phyloP scores from a whole-genome alignment of 176 grass and related monocot genomes.

The Avena atlantica region DNA sequence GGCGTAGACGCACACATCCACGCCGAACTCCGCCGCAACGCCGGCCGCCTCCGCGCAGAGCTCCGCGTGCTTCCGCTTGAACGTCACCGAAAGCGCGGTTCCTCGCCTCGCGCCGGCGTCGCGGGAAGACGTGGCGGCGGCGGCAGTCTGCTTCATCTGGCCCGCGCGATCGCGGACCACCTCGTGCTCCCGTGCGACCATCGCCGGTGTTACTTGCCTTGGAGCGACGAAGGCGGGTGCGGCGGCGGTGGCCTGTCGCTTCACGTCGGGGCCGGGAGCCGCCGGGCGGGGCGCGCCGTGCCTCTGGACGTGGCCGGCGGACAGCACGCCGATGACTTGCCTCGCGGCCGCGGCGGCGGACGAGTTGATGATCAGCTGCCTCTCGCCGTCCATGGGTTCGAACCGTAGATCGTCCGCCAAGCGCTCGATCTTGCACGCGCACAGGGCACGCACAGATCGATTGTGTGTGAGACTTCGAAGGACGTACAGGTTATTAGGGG shows the following conservation, averaged over 20 bases:
- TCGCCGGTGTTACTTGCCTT: too few relatives aligned
- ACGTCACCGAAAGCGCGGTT: not conserved
- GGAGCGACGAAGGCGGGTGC: too few relatives aligned
- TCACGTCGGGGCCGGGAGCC: too few relatives aligned
- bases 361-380: not conserved
- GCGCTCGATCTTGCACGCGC: too few relatives aligned
- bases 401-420: not conserved
- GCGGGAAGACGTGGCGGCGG: not conserved
- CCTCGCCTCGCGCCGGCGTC: not conserved
- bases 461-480: too few relatives aligned
- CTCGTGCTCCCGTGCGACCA: too few relatives aligned
- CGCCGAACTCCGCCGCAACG: not conserved
- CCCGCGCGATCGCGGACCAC: too few relatives aligned
- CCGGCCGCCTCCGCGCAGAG: not conserved
- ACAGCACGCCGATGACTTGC: not conserved
- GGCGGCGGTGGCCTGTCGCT: too few relatives aligned
- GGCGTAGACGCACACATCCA: not conserved
- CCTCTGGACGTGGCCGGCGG: too few relatives aligned
- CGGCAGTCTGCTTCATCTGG: not conserved
- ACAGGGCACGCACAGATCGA: too few relatives aligned
- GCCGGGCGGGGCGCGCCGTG: too few relatives aligned
- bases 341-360: not conserved
- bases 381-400: not conserved
- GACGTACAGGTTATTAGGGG: too few relatives aligned
- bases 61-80: not conserved